Evolutionary conservation across 495 filamentous ascomycete genomes (phyloP).

Genomic region (Lasiosphaeria miniovina): DNA sequence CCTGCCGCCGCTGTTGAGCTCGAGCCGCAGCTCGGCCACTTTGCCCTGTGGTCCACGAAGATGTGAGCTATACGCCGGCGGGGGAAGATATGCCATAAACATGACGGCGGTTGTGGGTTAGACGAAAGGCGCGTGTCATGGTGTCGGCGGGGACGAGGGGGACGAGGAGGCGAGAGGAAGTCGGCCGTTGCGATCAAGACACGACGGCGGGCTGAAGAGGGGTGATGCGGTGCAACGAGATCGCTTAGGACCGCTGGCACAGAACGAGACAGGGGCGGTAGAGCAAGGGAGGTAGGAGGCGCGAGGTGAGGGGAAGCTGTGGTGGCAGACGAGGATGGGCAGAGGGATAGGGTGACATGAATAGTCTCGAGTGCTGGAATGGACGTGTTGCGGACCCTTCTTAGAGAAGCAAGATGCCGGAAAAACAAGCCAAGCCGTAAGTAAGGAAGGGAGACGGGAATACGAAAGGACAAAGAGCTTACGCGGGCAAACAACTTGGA

Average conservation of each 20-base stretch:
- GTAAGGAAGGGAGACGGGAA: background rate
- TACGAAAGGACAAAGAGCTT: constrained; percentile 46
- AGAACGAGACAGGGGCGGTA: constrained; percentile 4
- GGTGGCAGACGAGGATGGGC: background rate
- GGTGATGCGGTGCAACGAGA: background rate
- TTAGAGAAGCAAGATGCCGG: background rate
- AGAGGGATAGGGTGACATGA: background rate
- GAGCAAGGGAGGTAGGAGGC: constrained; percentile 3
- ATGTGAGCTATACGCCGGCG: constrained; percentile 40
- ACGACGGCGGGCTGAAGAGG: background rate
- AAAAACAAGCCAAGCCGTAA: background rate
- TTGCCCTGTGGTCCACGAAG: constrained; percentile 74
- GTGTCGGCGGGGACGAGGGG: constrained; percentile 14
- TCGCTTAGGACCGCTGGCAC: background rate
- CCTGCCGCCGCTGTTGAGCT: constrained; percentile 90
- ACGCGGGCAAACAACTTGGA: constrained; percentile 99
- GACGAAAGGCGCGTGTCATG: constrained; percentile 25
- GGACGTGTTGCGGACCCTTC: background rate
- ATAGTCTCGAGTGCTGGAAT: background rate
- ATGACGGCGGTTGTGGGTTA: constrained; percentile 30
- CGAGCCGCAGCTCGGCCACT: constrained; percentile 92
- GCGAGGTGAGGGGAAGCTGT: constrained; percentile 2
- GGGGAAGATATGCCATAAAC: constrained; percentile 49
- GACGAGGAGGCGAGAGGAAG: constrained; percentile 2
- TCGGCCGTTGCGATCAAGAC: background rate